Base-by-base conservation (phyloP, 2,329 filamentous ascomycete species). In the Exophiala calicioides region DNA sequence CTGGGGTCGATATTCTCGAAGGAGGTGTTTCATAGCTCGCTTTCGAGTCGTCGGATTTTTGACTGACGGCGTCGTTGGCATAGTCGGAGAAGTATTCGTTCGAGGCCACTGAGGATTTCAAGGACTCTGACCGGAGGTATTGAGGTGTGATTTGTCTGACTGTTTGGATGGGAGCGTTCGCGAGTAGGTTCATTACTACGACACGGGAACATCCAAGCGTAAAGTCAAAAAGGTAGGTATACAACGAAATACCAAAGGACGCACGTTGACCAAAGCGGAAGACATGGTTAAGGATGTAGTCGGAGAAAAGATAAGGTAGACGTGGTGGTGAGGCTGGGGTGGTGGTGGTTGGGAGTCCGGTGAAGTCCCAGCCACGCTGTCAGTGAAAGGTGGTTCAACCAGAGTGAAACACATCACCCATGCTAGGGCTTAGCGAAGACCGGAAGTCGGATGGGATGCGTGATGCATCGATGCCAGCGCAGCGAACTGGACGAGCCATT, bases 11-110 rank as follows among this genome's bases (percentile, higher is more conserved):
- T 24, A 56, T 55, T 44, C 59, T 60, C 3, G 70, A 72, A n/a
- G 66, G 65, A 34, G 71, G 68, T 6, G 72, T 74, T 30, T 68
- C 64, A 63, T 72, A 74, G 49, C 65, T 66, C 53, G 66, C 63
- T 23, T 66, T 61, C 18, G 65, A 68, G 4, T 65, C 40, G 42
- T 51, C 41, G n/a, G 57, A 62, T 52, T 64, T 64, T 51, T 67
- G 70, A 47, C 60, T 62, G 37, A 59, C 60, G 42, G 62, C 64
- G 48, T 66, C 67, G 19, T 66, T 65, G 33, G 65, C 64, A 50
- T 61, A 63, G 38, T 74, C 66, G 18, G 71, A 72, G 49, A 74
- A 67, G 12, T 72, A 74, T 50, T 73, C 75, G 57, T 75, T 72
- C 16, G 73, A 74, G 26, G 71, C 72, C 35, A 70, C 66, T 29